These are phyloP conservation scores for Umbellularia californica DNA, from an alignment of 164 flowering plant species.

Conservation along the genomic window DNA sequence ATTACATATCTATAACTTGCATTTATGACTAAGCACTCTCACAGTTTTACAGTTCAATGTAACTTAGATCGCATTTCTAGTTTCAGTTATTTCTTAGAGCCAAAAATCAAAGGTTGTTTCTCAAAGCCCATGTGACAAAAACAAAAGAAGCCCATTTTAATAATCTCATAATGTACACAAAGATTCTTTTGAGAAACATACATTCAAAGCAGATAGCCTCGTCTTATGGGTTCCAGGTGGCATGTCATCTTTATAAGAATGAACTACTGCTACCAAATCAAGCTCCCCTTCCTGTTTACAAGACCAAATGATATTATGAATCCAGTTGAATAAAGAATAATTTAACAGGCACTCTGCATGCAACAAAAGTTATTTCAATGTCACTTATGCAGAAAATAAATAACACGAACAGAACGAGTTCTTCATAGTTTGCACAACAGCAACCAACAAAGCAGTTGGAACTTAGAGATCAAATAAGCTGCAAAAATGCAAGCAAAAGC, in stretches of 20 bases:
- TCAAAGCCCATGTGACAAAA: neutral
- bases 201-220: conserved; percentile 81
- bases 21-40: no score
- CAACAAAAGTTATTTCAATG: neutral
- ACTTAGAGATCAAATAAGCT: no score
- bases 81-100: neutral
- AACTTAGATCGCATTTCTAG: neutral
- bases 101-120: neutral
- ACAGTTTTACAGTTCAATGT: no score
- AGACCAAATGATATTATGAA: neutral
- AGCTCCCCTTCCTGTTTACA: conserved; percentile 69
- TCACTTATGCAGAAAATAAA: neutral
- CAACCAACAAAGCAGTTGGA: no score
- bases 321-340: neutral
- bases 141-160: neutral
- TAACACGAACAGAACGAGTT: neutral
- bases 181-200: conserved; percentile 23
- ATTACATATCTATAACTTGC: no score
- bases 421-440: no score
- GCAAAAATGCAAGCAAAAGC: no score
- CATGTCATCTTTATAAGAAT: conserved; percentile 81
- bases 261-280: conserved; percentile 72
- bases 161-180: neutral
- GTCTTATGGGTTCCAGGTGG: conserved; percentile 79
- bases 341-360: neutral